Percentiles rank a stretch among this genome's conserved stretches.
phyloP scores from a whole-genome alignment of 1,139 yeast genomes.

The Dujonia santamariae region DNA sequence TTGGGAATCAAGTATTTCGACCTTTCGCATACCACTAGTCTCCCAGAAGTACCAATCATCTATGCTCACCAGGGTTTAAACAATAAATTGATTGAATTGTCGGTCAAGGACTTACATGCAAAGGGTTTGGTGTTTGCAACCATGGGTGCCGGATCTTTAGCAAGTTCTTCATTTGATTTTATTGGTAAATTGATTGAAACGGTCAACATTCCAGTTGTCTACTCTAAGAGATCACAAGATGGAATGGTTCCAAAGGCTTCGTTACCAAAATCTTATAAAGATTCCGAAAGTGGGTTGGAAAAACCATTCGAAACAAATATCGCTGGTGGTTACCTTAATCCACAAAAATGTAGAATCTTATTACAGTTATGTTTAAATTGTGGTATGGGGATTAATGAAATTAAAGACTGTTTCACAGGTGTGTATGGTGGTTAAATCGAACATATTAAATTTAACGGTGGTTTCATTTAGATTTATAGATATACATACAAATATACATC shows the following conservation, averaged over 20 bases:
- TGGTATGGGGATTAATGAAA: slow-evolving; percentile 36
- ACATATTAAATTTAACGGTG: too few relatives aligned
- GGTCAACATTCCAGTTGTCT: slow-evolving; percentile 51
- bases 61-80: slow-evolving; percentile 64
- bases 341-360: slow-evolving; percentile 62
- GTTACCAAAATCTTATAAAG: slow-evolving; percentile 21
- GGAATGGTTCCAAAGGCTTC: slow-evolving; percentile 45
- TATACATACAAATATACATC: too few relatives aligned
- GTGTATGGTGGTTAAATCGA: slow-evolving; percentile 19
- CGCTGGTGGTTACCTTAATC: slow-evolving; percentile 67
- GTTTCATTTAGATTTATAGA: too few relatives aligned
- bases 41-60: slow-evolving; percentile 49
- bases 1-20: slow-evolving; percentile 47
- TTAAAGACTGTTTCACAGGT: slow-evolving; percentile 46
- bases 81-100: slow-evolving; percentile 42
- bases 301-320: slow-evolving; percentile 40
- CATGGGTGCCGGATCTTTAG: slow-evolving; percentile 69
- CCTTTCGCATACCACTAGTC: slow-evolving; percentile 16
- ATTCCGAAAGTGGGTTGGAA: slow-evolving; percentile 10
- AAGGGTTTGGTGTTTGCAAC: slow-evolving; percentile 63
- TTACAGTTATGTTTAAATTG: slow-evolving; percentile 56
- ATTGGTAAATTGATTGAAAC: slow-evolving; percentile 26
- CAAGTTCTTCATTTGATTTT: slow-evolving; percentile 46
- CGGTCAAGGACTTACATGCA: slow-evolving; percentile 39
- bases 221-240: slow-evolving; percentile 66